Percentiles rank a stretch among this genome's conserved stretches.
These are phyloP conservation scores for Pythium apleroticum DNA, from an alignment of 352 stramenopile species.

Conservation along the genomic window DNA sequence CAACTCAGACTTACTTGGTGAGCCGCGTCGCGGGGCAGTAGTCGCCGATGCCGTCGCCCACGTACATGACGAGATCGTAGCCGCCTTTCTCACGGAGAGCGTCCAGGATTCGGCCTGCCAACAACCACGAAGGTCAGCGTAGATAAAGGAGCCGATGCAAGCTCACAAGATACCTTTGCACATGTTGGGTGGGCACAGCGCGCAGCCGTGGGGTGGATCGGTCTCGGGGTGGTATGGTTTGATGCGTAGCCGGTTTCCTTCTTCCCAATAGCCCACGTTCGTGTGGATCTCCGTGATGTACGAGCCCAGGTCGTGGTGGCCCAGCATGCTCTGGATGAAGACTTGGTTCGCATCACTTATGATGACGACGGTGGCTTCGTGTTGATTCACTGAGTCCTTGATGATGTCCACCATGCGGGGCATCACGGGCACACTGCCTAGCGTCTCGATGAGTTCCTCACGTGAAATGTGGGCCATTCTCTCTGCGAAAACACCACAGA, in stretches of 20 bases:
- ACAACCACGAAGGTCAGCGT: no score
- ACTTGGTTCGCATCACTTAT: constrained; percentile 34
- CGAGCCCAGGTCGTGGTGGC: constrained; percentile 14
- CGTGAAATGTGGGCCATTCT: constrained; percentile 18
- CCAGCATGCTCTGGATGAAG: constrained; percentile 33
- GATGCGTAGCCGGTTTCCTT: constrained; percentile 21
- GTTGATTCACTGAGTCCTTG: constrained; percentile 11
- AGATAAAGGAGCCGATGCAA: no score
- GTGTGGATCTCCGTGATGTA: constrained; percentile 26
- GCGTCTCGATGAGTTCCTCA: constrained; percentile 20
- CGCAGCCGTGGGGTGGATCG: constrained; percentile 25
- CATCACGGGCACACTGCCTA: constrained; percentile 13
- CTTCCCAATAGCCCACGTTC: constrained; percentile 25
- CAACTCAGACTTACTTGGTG: no score
- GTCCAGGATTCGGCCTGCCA: constrained; percentile 25
- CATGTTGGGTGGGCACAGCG: constrained; percentile 34
- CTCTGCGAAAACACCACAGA: constrained; percentile 8
- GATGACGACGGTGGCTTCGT: constrained; percentile 27
- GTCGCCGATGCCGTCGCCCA: constrained; percentile 30
- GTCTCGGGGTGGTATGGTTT: constrained; percentile 25
- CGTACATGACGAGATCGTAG: constrained; percentile 26
- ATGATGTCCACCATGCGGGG: constrained; percentile 13
- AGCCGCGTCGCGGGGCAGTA: constrained; percentile 28
- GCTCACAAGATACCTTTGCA: constrained; percentile 32
- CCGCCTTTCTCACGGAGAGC: constrained; percentile 8